Conservation (phyloP, 257 asterid genomes). For the Solanum tarijense region DNA sequence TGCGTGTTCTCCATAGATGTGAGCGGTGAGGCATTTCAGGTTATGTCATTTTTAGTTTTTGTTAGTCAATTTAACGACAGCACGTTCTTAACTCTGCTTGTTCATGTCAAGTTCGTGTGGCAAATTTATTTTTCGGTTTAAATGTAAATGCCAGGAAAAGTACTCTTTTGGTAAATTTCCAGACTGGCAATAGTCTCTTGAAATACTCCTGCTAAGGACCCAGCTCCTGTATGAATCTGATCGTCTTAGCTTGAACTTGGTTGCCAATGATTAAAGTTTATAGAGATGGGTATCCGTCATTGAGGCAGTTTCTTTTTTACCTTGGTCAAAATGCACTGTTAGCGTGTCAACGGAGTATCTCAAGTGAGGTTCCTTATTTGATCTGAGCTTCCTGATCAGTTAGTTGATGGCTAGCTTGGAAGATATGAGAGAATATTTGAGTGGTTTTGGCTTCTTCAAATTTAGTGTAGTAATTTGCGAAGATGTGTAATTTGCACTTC, state of each 20-base stretch:
- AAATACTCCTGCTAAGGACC: neutral
- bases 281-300: neutral
- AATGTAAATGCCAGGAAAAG: neutral
- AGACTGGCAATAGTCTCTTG: neutral
- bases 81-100: conserved; percentile 15
- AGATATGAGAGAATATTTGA: neutral
- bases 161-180: neutral
- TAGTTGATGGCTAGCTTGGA: neutral
- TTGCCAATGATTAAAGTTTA: neutral
- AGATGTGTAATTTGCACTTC: neutral
- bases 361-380: neutral
- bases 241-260: neutral
- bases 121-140: neutral
- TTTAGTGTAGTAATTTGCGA: neutral
- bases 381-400: neutral
- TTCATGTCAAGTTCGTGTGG: conserved; percentile 7
- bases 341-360: neutral
- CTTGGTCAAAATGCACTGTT: neutral
- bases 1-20: conserved; percentile 92
- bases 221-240: neutral
- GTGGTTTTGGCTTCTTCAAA: neutral
- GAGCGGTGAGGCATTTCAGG: conserved; percentile 87
- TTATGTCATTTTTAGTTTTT: conserved; percentile 35
- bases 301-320: neutral
- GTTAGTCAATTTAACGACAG: conserved; percentile 23